Conservation (phyloP, 164 flowering plant genomes). For the Macadamia tetraphylla region DNA sequence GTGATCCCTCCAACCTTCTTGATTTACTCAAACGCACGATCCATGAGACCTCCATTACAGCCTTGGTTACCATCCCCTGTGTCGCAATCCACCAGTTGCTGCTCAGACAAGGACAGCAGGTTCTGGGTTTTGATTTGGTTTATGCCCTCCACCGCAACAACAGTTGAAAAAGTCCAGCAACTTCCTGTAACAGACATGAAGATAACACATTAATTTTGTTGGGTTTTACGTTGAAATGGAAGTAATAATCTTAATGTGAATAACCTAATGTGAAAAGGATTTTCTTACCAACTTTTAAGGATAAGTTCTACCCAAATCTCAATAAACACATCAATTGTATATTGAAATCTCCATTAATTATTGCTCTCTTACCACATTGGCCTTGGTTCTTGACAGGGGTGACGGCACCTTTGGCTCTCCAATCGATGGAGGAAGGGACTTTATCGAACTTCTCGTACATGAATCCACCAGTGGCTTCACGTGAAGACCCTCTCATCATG, state of each 20-base stretch:
- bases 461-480: conserved; percentile 5
- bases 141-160: conserved; percentile 79
- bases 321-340: too few relatives aligned
- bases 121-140: conserved; percentile 64
- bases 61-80: conserved; percentile 47
- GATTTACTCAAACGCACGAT: conserved; percentile 62
- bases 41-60: conserved; percentile 89
- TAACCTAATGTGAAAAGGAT: too few relatives aligned
- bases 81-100: conserved; percentile 83
- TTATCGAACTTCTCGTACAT: too few relatives aligned
- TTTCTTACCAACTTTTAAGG: too few relatives aligned
- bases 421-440: too few relatives aligned
- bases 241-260: too few relatives aligned
- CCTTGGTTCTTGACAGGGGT: too few relatives aligned
- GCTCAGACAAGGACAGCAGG: conserved; percentile 72
- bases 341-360: too few relatives aligned
- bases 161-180: conserved; percentile 95
- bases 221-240: too few relatives aligned
- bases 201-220: too few relatives aligned
- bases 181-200: conserved; percentile 40
- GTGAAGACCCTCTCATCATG: conserved; percentile 38
- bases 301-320: too few relatives aligned
- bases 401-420: too few relatives aligned
- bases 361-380: conserved; percentile 16
- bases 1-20: conserved; percentile 61